These are phyloP conservation scores for Leishmania tropica DNA, from an alignment of 208 protist genomes.

Conservation along the genomic window DNA sequence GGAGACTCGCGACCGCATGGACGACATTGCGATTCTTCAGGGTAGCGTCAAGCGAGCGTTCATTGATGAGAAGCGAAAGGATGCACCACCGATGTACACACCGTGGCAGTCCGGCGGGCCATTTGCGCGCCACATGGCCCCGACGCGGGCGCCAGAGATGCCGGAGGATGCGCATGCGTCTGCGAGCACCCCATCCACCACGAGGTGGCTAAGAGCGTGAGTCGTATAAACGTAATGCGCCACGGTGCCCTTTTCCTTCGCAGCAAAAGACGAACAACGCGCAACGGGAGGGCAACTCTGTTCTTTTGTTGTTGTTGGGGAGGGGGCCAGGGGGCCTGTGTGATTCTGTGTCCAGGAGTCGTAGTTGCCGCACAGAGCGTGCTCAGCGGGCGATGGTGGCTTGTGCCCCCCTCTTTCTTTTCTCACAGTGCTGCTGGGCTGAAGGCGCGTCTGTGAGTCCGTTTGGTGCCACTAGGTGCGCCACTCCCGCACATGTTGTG, in stretches of 20 bases:
- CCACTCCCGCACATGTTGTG: not conserved
- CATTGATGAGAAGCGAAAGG: slow-evolving; percentile 62
- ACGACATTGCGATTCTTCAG: slow-evolving; percentile 79
- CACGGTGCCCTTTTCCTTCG: not conserved
- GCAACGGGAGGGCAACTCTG: no score
- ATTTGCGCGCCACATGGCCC: slow-evolving; percentile 49
- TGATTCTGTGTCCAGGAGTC: not conserved
- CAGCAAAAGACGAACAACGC: not conserved
- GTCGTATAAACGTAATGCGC: not conserved
- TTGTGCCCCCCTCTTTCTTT: not conserved
- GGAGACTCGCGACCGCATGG: slow-evolving; percentile 71
- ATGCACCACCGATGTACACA: slow-evolving; percentile 66
- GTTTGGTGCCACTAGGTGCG: not conserved
- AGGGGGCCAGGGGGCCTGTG: no score
- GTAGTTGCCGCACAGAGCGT: not conserved
- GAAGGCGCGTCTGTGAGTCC: not conserved
- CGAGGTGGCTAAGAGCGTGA: not conserved
- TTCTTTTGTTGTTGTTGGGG: no score
- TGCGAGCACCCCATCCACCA: not conserved
- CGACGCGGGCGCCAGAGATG: slow-evolving; percentile 12
- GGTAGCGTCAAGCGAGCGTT: slow-evolving; percentile 67
- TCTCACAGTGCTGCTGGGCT: not conserved
- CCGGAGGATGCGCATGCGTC: not conserved
- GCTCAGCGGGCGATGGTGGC: not conserved
- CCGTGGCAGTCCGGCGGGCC: slow-evolving; percentile 85